Evolutionary conservation across 129 eudicot species (phyloP), one percentile per base, ranked within the genome.

Genomic region (Saussurea involucrata): DNA sequence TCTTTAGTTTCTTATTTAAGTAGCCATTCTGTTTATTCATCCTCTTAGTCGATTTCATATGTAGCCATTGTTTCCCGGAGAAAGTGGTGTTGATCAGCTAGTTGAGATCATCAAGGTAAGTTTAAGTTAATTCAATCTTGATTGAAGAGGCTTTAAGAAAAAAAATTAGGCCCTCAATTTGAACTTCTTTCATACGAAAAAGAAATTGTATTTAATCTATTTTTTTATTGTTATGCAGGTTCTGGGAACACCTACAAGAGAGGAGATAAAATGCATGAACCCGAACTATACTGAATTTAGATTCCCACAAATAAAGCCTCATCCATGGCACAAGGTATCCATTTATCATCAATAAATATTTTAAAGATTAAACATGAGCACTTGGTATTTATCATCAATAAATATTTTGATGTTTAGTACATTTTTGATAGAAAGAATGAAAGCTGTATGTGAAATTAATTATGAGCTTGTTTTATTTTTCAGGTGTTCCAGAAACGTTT

Each of bases 61-160:
- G 37, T 97, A 95, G 99, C 99, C 99, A 76, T 78, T 95, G 79
- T 95, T 95, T 85, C 99, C 99, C 29, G 99, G 99, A 72, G 99
- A 95, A 81, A 95, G 99, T 84, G 99, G 99, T 34, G 99, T 95
- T 34, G 99, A 95, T 82, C 99, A 95, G 80, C 85, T 95, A 44
- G 99, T 95, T 86, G 99, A 95, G 93, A 92, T 95, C 63, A 95
- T 95, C 46, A 95, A 95, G 97, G 97, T 95, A 63, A 76, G 46
- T 63, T 73, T 32, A 55, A 36, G 57, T 77, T 24, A 78, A 40
- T 8, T 63, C 64, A 42, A 37, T 74, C 21, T 66, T 24, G 70
- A 17, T 8, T 13, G 7, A 11, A 28, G 3, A 28, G 37, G 37
- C 37, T 33, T 33, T 33, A n/a, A n/a, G n/a, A 33, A 8, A 13